A percentile compares a stretch with the other conserved stretches of the same genome.
Conservation (phyloP, 176 grass and related monocot species). For the Hsuehochloa calcarea region DNA sequence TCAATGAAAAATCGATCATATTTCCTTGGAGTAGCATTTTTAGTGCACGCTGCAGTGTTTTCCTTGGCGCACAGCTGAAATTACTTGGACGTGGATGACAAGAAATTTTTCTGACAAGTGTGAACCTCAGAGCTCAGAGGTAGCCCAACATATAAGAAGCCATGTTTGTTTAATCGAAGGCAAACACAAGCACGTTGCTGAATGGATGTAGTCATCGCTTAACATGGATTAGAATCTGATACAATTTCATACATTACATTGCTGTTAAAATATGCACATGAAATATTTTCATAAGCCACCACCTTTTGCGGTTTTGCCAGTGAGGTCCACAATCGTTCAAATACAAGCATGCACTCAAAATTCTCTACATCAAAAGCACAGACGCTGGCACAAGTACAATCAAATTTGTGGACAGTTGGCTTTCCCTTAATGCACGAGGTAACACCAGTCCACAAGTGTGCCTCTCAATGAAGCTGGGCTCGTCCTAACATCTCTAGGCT, state of each 20-base stretch:
- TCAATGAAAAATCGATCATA: not conserved
- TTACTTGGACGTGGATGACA: too few species aligned
- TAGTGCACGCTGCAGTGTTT: not conserved
- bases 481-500: not conserved
- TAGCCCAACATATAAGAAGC: not conserved
- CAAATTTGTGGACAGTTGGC: slow-evolving; percentile 10
- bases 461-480: not conserved
- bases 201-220: not conserved
- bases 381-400: not conserved
- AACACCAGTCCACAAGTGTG: slow-evolving; percentile 3
- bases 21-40: not conserved
- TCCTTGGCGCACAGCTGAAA: not conserved
- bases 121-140: not conserved
- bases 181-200: not conserved
- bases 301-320: not conserved
- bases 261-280: slow-evolving; percentile 28
- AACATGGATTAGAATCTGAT: not conserved
- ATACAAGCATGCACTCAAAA: not conserved
- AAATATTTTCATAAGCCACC: not conserved
- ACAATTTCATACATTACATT: slow-evolving; percentile 2
- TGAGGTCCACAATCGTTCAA: slow-evolving; percentile 7
- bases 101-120: not conserved
- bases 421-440: not conserved
- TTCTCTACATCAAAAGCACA: not conserved
- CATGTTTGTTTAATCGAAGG: not conserved